Percentiles rank a stretch among this genome's conserved stretches.
These are phyloP conservation scores for Yamadazyma atlantica DNA, from an alignment of 1,139 yeast genomes.

Conservation along the genomic window DNA sequence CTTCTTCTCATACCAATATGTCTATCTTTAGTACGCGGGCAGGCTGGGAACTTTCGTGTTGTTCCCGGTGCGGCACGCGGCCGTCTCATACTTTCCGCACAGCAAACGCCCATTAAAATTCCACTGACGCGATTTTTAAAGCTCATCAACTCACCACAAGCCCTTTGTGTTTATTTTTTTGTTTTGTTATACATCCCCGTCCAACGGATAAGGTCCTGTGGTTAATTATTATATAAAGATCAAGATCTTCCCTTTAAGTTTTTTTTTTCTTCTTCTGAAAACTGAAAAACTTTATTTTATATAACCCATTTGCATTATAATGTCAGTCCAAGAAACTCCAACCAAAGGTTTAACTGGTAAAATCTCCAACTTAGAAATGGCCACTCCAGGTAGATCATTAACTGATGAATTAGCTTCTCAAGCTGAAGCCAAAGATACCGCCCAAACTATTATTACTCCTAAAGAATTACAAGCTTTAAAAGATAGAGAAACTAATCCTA, in stretches of 20 bases:
- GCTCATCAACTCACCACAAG: background rate
- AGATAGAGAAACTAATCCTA: conserved; percentile 12
- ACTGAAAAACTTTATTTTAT: too few species aligned
- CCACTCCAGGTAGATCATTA: conserved; percentile 36
- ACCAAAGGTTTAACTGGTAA: conserved; percentile 51
- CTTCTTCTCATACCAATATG: background rate
- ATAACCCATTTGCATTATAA: conserved; percentile 12
- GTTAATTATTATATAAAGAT: conserved; percentile 8
- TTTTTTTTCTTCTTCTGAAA: too few species aligned
- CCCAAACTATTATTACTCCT: conserved; percentile 27
- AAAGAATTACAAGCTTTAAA: conserved; percentile 18
- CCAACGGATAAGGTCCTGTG: conserved; percentile 8
- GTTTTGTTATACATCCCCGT: conserved; percentile 8
- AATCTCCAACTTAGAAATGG: conserved; percentile 43
- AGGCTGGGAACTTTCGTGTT: too few species aligned
- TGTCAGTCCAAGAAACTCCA: conserved; percentile 50
- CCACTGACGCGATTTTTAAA: background rate
- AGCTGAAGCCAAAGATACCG: conserved; percentile 42
- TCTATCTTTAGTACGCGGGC: too few species aligned
- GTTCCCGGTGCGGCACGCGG: too few species aligned
- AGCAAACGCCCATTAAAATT: too few species aligned
- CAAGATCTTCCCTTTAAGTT: conserved; percentile 2
- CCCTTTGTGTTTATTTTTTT: conserved; percentile 2
- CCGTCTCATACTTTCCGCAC: too few species aligned
- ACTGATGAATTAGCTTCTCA: conserved; percentile 48